Evolutionary conservation across 1,284 basidiomycete genomes (phyloP).

Genomic region (Ceratobasidium sp.): DNA sequence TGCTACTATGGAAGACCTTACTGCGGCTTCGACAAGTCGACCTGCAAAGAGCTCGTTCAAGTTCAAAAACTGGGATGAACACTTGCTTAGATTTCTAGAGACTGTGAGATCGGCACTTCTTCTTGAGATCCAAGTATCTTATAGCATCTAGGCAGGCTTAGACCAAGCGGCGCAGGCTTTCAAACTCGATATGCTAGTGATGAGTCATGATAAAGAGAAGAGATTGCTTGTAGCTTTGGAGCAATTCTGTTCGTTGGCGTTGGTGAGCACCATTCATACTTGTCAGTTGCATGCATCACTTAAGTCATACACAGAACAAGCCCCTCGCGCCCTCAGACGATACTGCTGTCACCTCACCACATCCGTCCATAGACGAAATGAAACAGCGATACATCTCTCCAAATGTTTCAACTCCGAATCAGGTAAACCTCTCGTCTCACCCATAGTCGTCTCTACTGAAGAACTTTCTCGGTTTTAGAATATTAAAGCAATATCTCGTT

Average conservation of each 20-base stretch:
- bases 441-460: background rate
- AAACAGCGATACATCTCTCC: slow-evolving; percentile 72
- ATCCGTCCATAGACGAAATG: slow-evolving; percentile 69
- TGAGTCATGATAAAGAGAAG: slow-evolving; percentile 76
- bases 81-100: slow-evolving; percentile 31
- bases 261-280: slow-evolving; percentile 60
- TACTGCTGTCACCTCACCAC: slow-evolving; percentile 51
- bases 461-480: slow-evolving; percentile 62
- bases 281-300: background rate
- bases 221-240: slow-evolving; percentile 68
- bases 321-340: slow-evolving; percentile 52
- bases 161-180: slow-evolving; percentile 74
- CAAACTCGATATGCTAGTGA: slow-evolving; percentile 76
- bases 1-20: background rate
- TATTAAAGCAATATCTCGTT: slow-evolving; percentile 75
- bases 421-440: slow-evolving; percentile 59
- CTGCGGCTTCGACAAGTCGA: background rate
- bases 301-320: slow-evolving; percentile 48
- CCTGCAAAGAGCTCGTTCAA: slow-evolving; percentile 24
- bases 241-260: slow-evolving; percentile 66
- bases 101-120: background rate
- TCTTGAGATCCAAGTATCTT: background rate
- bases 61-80: slow-evolving; percentile 40
- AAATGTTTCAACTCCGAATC: slow-evolving; percentile 64
- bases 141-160: slow-evolving; percentile 64